Conservation (phyloP, 805 yeast species). For the Brettanomyces nanus region DNA sequence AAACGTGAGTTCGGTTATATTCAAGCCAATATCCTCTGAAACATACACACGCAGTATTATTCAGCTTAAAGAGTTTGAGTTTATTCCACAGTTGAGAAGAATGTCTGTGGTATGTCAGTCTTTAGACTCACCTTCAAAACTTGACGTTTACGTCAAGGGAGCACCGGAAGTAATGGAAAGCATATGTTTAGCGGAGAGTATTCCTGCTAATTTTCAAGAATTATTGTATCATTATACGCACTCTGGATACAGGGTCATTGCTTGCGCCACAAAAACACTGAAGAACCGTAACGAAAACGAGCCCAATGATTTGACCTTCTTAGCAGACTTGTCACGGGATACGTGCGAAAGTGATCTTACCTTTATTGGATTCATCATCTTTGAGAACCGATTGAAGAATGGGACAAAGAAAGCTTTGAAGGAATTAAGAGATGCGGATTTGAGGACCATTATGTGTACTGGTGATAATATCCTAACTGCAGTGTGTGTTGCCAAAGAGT, state of each 20-base stretch:
- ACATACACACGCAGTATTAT: slow-evolving; percentile 21
- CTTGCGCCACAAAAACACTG: slow-evolving; percentile 62
- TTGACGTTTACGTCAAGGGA: slow-evolving; percentile 73
- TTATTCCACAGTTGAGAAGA: slow-evolving; percentile 74
- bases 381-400: slow-evolving; percentile 82
- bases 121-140: slow-evolving; percentile 21
- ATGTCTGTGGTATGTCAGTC: slow-evolving; percentile 76
- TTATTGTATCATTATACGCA: slow-evolving; percentile 81
- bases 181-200: slow-evolving; percentile 60
- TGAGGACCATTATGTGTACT: slow-evolving; percentile 92
- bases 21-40: slow-evolving; percentile 31
- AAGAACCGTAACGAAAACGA: slow-evolving; percentile 7
- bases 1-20: slow-evolving; percentile 36
- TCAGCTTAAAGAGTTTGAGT: slow-evolving; percentile 59
- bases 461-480: slow-evolving; percentile 97
- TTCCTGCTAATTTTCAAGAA: slow-evolving; percentile 72
- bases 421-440: slow-evolving; percentile 54
- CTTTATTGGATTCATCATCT: slow-evolving; percentile 83
- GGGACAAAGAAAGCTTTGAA: slow-evolving; percentile 55
- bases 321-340: slow-evolving; percentile 48
- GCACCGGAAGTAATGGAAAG: slow-evolving; percentile 92
- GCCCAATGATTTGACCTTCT: slow-evolving; percentile 36
- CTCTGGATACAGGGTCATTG: slow-evolving; percentile 90
- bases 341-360: slow-evolving; percentile 60
- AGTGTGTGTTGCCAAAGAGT: slow-evolving; percentile 83